These are phyloP conservation scores for Curvularia verruculosa DNA, from an alignment of 2,329 filamentous ascomycete species.

Conservation along the genomic window DNA sequence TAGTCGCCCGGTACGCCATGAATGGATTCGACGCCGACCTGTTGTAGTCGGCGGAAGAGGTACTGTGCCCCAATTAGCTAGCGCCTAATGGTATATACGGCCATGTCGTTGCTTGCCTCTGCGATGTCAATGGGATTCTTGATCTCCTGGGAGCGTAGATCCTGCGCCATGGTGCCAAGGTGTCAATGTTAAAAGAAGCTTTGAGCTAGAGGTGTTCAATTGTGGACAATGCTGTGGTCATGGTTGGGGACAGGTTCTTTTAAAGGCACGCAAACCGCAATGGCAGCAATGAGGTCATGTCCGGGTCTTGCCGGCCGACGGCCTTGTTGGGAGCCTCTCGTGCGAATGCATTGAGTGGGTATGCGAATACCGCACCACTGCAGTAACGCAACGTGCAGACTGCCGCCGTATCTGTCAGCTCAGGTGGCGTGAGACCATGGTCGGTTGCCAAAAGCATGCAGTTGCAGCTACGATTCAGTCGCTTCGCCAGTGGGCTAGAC, in stretches of 20 bases:
- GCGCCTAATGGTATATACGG: conserved; percentile 3
- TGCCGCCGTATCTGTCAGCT: conserved; percentile 22
- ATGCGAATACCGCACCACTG: conserved; percentile 13
- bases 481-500: background rate
- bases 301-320: conserved; percentile 16
- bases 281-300: conserved; percentile 18
- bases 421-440: conserved; percentile 28
- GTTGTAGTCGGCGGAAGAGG: conserved; percentile 50
- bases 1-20: conserved; percentile 57
- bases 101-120: conserved; percentile 49
- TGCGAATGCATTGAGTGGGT: conserved; percentile 13
- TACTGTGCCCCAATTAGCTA: conserved; percentile 34
- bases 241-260: conserved; percentile 24
- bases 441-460: background rate
- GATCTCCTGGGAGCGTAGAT: conserved; percentile 52
- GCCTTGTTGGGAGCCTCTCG: conserved; percentile 17
- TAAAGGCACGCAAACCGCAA: conserved; percentile 10
- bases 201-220: conserved; percentile 4
- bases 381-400: conserved; percentile 21
- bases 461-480: background rate
- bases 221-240: conserved; percentile 8
- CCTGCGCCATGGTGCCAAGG: conserved; percentile 39
- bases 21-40: conserved; percentile 53
- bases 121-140: conserved; percentile 62
- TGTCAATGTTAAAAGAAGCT: conserved; percentile 4